Base-by-base conservation (phyloP, 2,329 filamentous ascomycete genomes). In the Hansfordia pulvinata region DNA sequence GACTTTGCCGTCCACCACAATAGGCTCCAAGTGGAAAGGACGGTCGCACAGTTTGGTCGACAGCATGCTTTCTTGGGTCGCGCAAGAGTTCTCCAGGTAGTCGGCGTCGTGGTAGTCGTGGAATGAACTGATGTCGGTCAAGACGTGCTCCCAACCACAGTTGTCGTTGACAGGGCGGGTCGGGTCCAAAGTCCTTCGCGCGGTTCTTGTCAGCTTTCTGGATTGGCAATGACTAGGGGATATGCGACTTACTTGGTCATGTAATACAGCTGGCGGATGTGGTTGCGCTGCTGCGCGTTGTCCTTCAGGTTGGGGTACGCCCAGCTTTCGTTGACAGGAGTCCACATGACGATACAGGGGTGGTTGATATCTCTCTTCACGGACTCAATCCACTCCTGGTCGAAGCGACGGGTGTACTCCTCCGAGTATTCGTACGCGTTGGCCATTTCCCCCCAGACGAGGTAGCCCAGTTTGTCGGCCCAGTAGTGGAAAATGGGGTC, bases 61-160 rank as follows among this genome's bases (percentile, higher is more conserved):
- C 1, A 77, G 52, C 21, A 76, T 76, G 1, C 55, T 54, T 2
- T 64, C 52, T 16, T 76, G 46, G 3, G 50, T 60, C 0, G 53
- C 49, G 39, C 70, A 77, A 2, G 64, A 68, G 31, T 61, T 52
- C 5, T 61, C 54, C 6, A 80, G 57, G 13, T 59, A 62, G 0
- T 62, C 54, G 0, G 56, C 67, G 38, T 78, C 73, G 11, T 58
- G 55, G 42, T 79, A 80, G 45, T 79, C 73, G 43, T 79, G 75
- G 53, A 75, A 80, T 0, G 74, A 77, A 14, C 66, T 69, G 3
- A 79, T 50, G 36, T 79, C 74, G 0, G 68, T 74, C 8, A 57
- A 38, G 5, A 78, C 71, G 35, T 78, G 73, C 40, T 79, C 72
- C 75, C 75, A 79, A 18, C 75, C 75, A 36, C 74, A 79, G 46